Conservation (phyloP, 164 flowering plant species). For the Saururus chinensis region DNA sequence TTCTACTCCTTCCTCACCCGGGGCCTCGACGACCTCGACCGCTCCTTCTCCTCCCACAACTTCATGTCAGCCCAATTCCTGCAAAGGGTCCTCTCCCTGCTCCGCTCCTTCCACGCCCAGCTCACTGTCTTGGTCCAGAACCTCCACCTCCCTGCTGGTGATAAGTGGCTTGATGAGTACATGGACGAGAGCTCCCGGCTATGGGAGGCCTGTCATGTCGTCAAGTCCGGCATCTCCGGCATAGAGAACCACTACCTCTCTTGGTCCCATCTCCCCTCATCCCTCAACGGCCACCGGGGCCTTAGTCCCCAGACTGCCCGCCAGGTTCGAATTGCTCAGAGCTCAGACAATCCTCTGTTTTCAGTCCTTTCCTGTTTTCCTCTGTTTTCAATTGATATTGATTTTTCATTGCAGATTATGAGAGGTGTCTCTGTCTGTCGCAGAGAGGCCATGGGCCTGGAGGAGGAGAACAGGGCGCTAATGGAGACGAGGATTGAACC, state of each 20-base stretch:
- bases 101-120: constrained; percentile 75
- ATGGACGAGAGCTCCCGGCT: constrained; percentile 95
- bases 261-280: constrained; percentile 37
- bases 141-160: constrained; percentile 80
- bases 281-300: constrained; percentile 47
- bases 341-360: background rate
- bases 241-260: constrained; percentile 68
- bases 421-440: constrained; percentile 63
- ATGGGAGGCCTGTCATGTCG: constrained; percentile 86
- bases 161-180: constrained; percentile 97
- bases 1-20: constrained; percentile 73
- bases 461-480: constrained; percentile 69
- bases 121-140: constrained; percentile 72
- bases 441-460: constrained; percentile 68
- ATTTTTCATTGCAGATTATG: constrained; percentile 34
- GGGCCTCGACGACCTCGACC: constrained; percentile 81
- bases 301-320: constrained; percentile 50
- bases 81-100: constrained; percentile 64
- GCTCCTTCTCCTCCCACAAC: constrained; percentile 38
- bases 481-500: constrained; percentile 63
- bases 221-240: constrained; percentile 67
- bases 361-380: background rate
- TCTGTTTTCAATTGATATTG: background rate
- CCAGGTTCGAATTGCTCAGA: constrained; percentile 37
- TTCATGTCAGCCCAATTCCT: constrained; percentile 93